Conservation (phyloP, 371 early-diverging fungal species). For the Rhizopus stolonifer region DNA sequence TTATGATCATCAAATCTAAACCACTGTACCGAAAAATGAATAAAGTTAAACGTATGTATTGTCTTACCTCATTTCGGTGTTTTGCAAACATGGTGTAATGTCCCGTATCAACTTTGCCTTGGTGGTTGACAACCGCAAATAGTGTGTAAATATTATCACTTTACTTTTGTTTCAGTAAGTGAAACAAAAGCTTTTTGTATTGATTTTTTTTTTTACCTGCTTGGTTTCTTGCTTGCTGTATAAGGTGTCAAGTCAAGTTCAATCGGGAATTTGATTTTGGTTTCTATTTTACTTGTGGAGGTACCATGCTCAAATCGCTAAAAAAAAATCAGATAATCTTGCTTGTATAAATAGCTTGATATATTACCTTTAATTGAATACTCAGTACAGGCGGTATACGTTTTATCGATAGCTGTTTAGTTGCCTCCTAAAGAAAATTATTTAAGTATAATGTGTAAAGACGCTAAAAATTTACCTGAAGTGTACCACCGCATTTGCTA, state of each 20-base stretch:
- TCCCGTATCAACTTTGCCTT: slow-evolving; percentile 89
- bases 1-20: slow-evolving; percentile 88
- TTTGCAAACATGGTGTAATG: slow-evolving; percentile 89
- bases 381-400: slow-evolving; percentile 84
- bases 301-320: slow-evolving; percentile 86
- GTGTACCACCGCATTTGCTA: slow-evolving; percentile 64
- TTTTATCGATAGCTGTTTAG: slow-evolving; percentile 86
- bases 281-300: slow-evolving; percentile 80
- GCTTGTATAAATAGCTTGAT: not conserved
- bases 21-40: slow-evolving; percentile 60
- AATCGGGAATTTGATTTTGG: slow-evolving; percentile 82
- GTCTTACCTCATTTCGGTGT: slow-evolving; percentile 71
- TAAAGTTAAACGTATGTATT: not conserved
- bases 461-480: slow-evolving; percentile 33
- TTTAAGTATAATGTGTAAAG: not conserved
- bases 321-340: not conserved
- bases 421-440: slow-evolving; percentile 54
- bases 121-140: slow-evolving; percentile 91
- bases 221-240: slow-evolving; percentile 55
- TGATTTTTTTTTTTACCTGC: too few relatives aligned
- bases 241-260: slow-evolving; percentile 92
- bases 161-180: too few relatives aligned
- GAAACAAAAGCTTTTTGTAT: too few relatives aligned
- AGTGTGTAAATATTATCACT: slow-evolving; percentile 74
- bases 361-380: slow-evolving; percentile 82